Evolutionary conservation across 2,329 filamentous ascomycete species (phyloP), one percentile per base, ranked within the genome.

Genomic region (Scedosporium apiospermum): DNA sequence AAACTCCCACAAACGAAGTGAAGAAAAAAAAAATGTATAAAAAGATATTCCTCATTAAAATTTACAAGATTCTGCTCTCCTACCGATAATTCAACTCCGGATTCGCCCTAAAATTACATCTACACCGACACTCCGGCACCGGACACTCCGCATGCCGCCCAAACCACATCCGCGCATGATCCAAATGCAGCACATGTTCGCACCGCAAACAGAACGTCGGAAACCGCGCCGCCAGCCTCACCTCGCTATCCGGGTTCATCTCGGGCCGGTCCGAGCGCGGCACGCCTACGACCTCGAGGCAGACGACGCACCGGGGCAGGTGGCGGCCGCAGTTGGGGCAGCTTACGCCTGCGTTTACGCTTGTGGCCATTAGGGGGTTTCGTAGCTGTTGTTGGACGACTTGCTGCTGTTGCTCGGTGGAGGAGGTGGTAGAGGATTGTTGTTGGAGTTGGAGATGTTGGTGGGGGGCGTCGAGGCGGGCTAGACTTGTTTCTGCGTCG

Each of bases 161-260:
- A 68, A 89, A 89, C 87, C 87, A 89, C 72, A 83, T 80, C 67
- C 84, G 74, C 5, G 86, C 85, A 69, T 89, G 87, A 67, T 88
- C 86, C 63, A 88, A 76, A 67, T 89, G 87, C 68, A 86, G 73
- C 9, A 87, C 85, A 69, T 89, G 87, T 68, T 88, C 85, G 70
- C 87, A 89, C 66, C 81, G 80, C 53, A 89, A 76, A 65, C 87
- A 89, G 68, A 89, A 89, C 0, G 84, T 88, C n/a, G 85, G 84
- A 68, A 89, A 88, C 57, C 80, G 78, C 2, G 82, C 83, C 57
- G 80, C 79, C 71, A 79, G 73, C 68, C 75, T 72, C 55, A 75
- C 73, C 63, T 76, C 75, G 26, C 72, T 69, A 67, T 85, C 81
- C 6, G 77, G 72, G 53, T 78, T 78, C 62, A 77, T 75, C 69